These are phyloP conservation scores for Boletus rufocinnamomeus DNA, from an alignment of 768 basidiomycete species.

Conservation along the genomic window DNA sequence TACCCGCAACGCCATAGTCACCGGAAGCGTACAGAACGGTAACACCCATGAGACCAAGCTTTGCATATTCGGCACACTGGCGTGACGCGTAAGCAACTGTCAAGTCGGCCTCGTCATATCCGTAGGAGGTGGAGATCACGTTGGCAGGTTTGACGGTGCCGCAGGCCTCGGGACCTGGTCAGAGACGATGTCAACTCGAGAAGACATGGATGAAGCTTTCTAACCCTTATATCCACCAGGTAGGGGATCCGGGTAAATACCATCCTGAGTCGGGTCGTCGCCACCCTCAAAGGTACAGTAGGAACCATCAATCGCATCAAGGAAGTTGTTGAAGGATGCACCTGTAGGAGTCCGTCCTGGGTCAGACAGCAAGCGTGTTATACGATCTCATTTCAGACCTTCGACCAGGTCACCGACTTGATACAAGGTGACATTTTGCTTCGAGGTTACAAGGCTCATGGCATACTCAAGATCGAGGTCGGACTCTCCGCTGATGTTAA, in stretches of 20 bases:
- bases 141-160: conserved; percentile 42
- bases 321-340: conserved; percentile 45
- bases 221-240: conserved; percentile 42
- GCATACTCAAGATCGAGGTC: conserved; percentile 73
- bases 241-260: conserved; percentile 43
- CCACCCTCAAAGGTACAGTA: conserved; percentile 51
- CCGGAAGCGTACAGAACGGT: conserved; percentile 46
- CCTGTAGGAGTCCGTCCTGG: conserved; percentile 25
- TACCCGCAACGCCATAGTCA: conserved; percentile 44
- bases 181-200: neutral
- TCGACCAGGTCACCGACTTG: conserved; percentile 42
- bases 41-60: conserved; percentile 51
- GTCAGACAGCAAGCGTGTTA: conserved; percentile 5
- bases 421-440: conserved; percentile 39
- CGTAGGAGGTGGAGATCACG: conserved; percentile 46
- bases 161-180: conserved; percentile 30
- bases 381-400: conserved; percentile 23
- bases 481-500: conserved; percentile 57
- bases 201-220: neutral
- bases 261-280: conserved; percentile 42
- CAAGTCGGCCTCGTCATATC: conserved; percentile 40
- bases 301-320: conserved; percentile 45
- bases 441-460: conserved; percentile 46
- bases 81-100: conserved; percentile 38
- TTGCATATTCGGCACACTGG: conserved; percentile 51